Base-by-base conservation (phyloP, 2,329 filamentous ascomycete species). In the Clonostachys rhizophaga region DNA sequence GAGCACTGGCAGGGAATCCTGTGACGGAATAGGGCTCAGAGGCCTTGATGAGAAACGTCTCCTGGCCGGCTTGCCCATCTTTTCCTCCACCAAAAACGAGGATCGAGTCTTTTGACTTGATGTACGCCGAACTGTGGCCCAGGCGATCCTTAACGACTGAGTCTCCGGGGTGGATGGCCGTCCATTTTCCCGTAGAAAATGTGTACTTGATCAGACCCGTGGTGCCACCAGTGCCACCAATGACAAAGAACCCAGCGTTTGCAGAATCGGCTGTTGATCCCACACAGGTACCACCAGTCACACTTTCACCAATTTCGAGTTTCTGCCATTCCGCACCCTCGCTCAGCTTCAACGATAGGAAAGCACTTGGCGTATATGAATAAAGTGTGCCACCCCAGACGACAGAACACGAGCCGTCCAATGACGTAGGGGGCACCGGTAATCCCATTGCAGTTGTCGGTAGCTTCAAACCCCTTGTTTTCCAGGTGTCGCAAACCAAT, bases 381-480 rank as follows among this genome's bases (percentile, higher is more conserved):
- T 95, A 97, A 46, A 97, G 81, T 12, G 84, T 90, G 64, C 91
- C 84, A 61, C 91, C 76, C 71, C 89, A 76, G 51, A 96, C 78
- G 59, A 87, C 81, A 49, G 91, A 90, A 69, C 92, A 97, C 59
- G 89, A 84, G 66, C 85, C 83, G 64, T 83, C 79, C 63, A 96
- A 71, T 52, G 84, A 73, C 61, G 83, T 76, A 46, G 79, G 71
- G 45, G 91, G 90, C 59, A 82, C 70, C 43, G 90, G 89, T 48
- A 86, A 74, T 60, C 83, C 72, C 90, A 95, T 95, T 45, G 54
- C 24, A 30, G 24, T 30, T 4, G 9, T 30, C 24, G 8, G 8
- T 10, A 30, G 24, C 24, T 10, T 30, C 24, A 30, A 24, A 40
- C 7, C 41, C 18, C 9, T 30, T 10, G 24, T 30, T 30, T 10